These are phyloP conservation scores for Nakazawaea ernobii DNA, from an alignment of 805 yeast genomes.

Conservation along the genomic window DNA sequence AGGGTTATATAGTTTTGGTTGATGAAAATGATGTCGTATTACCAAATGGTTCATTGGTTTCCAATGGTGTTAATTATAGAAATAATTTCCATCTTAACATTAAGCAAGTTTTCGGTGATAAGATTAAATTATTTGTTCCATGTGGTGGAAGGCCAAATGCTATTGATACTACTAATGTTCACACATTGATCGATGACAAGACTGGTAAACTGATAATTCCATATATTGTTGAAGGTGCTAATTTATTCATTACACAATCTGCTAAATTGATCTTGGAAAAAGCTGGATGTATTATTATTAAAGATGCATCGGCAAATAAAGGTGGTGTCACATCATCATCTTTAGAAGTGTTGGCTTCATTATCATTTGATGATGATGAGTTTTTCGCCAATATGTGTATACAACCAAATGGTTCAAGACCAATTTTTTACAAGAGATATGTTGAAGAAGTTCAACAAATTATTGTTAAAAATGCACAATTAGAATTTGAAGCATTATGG, in stretches of 20 bases:
- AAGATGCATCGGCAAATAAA: constrained; percentile 95
- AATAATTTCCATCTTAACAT: constrained; percentile 81
- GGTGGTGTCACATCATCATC: constrained; percentile 99
- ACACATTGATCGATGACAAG: constrained; percentile 60
- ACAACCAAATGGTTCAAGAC: constrained; percentile 43
- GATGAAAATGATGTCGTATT: constrained; percentile 76
- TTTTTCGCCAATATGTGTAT: constrained; percentile 79
- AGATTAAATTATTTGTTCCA: constrained; percentile 85
- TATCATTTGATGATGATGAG: constrained; percentile 80
- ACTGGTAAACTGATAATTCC: constrained; percentile 77
- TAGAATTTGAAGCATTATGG: constrained; percentile 88
- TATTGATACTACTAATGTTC: constrained; percentile 79
- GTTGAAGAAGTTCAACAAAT: constrained; percentile 78
- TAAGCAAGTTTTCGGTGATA: constrained; percentile 55
- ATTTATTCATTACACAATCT: constrained; percentile 88
- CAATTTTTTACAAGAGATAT: constrained; percentile 75
- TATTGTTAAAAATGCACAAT: constrained; percentile 70
- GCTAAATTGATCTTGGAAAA: constrained; percentile 83
- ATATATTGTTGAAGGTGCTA: constrained; percentile 96
- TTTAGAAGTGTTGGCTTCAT: constrained; percentile 89
- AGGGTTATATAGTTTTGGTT: constrained; percentile 78
- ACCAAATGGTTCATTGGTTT: constrained; percentile 70
- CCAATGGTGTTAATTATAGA: constrained; percentile 86
- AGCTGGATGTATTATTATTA: constrained; percentile 83
- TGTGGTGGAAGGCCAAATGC: constrained; percentile 99